These are phyloP conservation scores for Tylopilus subfusipes DNA, from an alignment of 768 basidiomycete species.

Conservation along the genomic window DNA sequence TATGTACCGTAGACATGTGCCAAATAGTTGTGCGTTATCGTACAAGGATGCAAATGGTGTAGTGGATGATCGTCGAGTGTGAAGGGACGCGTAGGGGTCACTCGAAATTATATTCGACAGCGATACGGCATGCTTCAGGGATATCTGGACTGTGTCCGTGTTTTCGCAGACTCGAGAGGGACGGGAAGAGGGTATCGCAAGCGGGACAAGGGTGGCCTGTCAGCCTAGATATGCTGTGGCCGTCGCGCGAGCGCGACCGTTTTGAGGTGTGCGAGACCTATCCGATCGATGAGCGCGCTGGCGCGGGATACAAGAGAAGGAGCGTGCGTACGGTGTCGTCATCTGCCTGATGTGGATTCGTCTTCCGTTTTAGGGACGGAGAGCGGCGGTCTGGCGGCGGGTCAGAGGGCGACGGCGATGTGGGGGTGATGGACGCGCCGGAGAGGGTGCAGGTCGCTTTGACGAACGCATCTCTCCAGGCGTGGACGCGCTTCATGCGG, in stretches of 20 bases:
- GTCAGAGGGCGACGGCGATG: conserved; percentile 5
- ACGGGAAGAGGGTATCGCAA: conserved; percentile 65
- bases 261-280: conserved; percentile 56
- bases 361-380: conserved; percentile 47
- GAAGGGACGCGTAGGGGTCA: conserved; percentile 13
- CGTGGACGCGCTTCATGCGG: conserved; percentile 64
- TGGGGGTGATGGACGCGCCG: conserved; percentile 33
- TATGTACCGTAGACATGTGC: conserved; percentile 26
- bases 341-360: conserved; percentile 36
- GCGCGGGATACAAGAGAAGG: not conserved
- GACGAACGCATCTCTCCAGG: conserved; percentile 63
- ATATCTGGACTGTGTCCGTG: conserved; percentile 52
- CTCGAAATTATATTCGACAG: conserved; percentile 75
- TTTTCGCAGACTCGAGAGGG: conserved; percentile 54
- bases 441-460: conserved; percentile 40
- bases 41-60: conserved; percentile 27
- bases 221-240: conserved; percentile 37
- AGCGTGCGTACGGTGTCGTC: conserved; percentile 39
- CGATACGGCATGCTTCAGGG: conserved; percentile 69
- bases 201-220: conserved; percentile 67
- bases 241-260: conserved; percentile 48
- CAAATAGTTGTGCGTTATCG: conserved; percentile 31
- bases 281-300: conserved; percentile 12
- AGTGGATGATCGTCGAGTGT: conserved; percentile 16
- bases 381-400: conserved; percentile 19